These are phyloP conservation scores for Curvularia hawaiiensis DNA, from an alignment of 2,329 filamentous ascomycete species.

Conservation along the genomic window DNA sequence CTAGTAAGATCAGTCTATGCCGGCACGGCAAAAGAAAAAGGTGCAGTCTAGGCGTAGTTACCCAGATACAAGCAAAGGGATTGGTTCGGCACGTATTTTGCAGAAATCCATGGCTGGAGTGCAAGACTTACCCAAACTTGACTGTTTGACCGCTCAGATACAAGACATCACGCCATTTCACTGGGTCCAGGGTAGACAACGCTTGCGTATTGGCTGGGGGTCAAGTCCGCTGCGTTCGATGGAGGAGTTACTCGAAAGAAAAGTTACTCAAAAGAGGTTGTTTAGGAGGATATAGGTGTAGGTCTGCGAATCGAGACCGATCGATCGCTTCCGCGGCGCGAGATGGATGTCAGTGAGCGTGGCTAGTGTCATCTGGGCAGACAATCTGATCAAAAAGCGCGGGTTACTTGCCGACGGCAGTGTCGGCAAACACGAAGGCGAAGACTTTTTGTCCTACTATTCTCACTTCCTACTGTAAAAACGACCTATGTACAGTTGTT, in stretches of 20 bases:
- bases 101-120: background rate
- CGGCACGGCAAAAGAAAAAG: background rate
- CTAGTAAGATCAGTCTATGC: background rate
- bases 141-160: background rate
- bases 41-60: no score
- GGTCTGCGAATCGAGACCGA: background rate
- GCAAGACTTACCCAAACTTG: background rate
- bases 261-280: background rate
- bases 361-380: background rate
- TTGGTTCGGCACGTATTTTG: background rate
- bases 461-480: background rate
- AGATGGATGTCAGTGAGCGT: background rate
- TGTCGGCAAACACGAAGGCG: no score
- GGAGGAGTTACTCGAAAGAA: background rate
- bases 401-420: background rate
- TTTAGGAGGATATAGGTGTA: no score
- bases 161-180: background rate
- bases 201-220: background rate
- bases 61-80: background rate
- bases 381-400: background rate
- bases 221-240: background rate
- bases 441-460: background rate
- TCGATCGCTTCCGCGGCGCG: background rate
- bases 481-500: background rate
- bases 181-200: background rate